Evolutionary conservation across 257 asterid species (phyloP).

Genomic region (Anisodus tanguticus): DNA sequence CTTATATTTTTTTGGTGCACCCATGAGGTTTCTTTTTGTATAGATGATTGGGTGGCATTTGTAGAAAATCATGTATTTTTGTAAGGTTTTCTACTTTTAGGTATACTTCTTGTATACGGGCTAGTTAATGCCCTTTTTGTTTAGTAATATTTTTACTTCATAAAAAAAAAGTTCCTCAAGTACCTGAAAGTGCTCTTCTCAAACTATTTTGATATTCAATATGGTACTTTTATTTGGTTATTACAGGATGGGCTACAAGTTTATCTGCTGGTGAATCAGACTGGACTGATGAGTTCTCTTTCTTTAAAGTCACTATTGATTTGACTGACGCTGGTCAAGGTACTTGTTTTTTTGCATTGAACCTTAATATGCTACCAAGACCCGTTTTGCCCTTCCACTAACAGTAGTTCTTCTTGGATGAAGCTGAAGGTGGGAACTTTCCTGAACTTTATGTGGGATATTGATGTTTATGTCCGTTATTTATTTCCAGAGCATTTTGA

Average conservation of each 20-base stretch:
- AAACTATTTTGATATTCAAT: slow-evolving; percentile 6
- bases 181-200: background rate
- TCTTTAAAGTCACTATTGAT: slow-evolving; percentile 76
- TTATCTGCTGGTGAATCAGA: slow-evolving; percentile 98
- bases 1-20: no score
- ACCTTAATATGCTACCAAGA: background rate
- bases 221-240: slow-evolving; percentile 28
- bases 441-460: background rate
- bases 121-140: no score
- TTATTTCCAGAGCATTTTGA: slow-evolving; percentile 80
- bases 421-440: background rate
- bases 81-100: no score
- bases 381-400: background rate
- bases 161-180: background rate
- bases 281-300: slow-evolving; percentile 66
- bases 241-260: slow-evolving; percentile 97
- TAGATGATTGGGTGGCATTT: no score
- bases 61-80: no score
- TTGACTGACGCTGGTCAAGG: slow-evolving; percentile 96
- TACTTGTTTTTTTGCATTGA: slow-evolving; percentile 39
- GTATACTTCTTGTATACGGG: no score
- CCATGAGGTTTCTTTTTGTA: no score
- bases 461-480: slow-evolving; percentile 29
- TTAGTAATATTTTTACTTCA: no score
- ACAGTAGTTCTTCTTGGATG: background rate